A percentile compares a stretch with the other conserved stretches of the same genome.
Conservation (phyloP, 208 protist species). For the Crithidia acanthocephali region DNA sequence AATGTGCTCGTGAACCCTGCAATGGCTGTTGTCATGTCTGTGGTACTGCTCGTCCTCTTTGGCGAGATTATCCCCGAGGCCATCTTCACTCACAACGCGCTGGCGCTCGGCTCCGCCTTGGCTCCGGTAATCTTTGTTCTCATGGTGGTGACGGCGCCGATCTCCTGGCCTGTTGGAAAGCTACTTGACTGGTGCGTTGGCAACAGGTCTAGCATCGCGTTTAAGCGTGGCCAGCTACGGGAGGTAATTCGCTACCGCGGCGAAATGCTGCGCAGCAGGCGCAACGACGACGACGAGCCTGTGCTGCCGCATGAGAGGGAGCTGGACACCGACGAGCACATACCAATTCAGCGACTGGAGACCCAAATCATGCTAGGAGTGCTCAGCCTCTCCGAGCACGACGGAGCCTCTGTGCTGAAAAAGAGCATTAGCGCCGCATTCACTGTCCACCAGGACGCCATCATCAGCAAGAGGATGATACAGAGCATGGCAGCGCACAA, state of each 20-base stretch:
- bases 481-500: constrained; percentile 49
- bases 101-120: constrained; percentile 51
- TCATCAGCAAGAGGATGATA: constrained; percentile 52
- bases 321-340: constrained; percentile 33
- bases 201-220: constrained; percentile 52
- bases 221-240: constrained; percentile 59
- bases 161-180: constrained; percentile 77
- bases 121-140: constrained; percentile 51
- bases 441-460: constrained; percentile 50
- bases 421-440: constrained; percentile 48
- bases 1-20: constrained; percentile 58
- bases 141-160: constrained; percentile 63
- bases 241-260: constrained; percentile 58
- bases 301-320: constrained; percentile 43
- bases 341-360: constrained; percentile 50
- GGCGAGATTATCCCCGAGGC: constrained; percentile 84
- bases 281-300: constrained; percentile 11
- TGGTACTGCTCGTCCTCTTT: constrained; percentile 64
- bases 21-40: constrained; percentile 57
- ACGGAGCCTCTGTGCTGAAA: constrained; percentile 47
- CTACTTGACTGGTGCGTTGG: constrained; percentile 69
- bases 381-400: constrained; percentile 68
- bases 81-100: constrained; percentile 64
- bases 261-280: constrained; percentile 18
- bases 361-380: constrained; percentile 74